Evolutionary conservation across 768 basidiomycete species (phyloP).

Genomic region (Rhodotorula taiwanensis): DNA sequence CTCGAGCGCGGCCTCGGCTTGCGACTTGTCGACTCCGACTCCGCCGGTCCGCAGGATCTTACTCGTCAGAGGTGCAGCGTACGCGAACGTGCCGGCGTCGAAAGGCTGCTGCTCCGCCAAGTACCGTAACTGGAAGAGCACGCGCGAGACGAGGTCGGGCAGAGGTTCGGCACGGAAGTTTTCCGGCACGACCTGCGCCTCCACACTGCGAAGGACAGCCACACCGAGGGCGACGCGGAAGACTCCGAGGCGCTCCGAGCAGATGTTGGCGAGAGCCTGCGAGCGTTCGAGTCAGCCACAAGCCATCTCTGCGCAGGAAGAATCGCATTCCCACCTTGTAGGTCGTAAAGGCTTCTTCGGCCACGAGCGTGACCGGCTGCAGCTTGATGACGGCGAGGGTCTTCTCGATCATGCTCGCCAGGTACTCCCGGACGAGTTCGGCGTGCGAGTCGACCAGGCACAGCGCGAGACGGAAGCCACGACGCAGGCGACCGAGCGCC

Average conservation of each 20-base stretch:
- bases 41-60: slow-evolving; percentile 66
- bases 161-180: slow-evolving; percentile 67
- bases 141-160: slow-evolving; percentile 67
- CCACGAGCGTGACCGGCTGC: slow-evolving; percentile 59
- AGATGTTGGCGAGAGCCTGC: slow-evolving; percentile 63
- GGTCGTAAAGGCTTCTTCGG: slow-evolving; percentile 59
- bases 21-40: slow-evolving; percentile 55
- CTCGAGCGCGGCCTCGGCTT: slow-evolving; percentile 64
- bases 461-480: slow-evolving; percentile 64
- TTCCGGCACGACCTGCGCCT: slow-evolving; percentile 61
- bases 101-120: slow-evolving; percentile 74
- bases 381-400: slow-evolving; percentile 59
- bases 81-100: slow-evolving; percentile 77
- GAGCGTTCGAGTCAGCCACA: not conserved
- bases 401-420: slow-evolving; percentile 56
- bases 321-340: slow-evolving; percentile 75
- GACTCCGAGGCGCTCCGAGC: slow-evolving; percentile 65
- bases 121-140: slow-evolving; percentile 74
- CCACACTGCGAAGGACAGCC: slow-evolving; percentile 69
- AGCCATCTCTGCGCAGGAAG: no score
- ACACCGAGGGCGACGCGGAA: slow-evolving; percentile 70
- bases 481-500: slow-evolving; percentile 55
- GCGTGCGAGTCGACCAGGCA: slow-evolving; percentile 55
- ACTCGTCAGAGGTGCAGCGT: slow-evolving; percentile 66
- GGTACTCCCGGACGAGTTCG: slow-evolving; percentile 54